A percentile compares a stretch with the other conserved stretches of the same genome.
Evolutionary conservation across 345 rosid species (phyloP).

Genomic region (Citrus unshiu): DNA sequence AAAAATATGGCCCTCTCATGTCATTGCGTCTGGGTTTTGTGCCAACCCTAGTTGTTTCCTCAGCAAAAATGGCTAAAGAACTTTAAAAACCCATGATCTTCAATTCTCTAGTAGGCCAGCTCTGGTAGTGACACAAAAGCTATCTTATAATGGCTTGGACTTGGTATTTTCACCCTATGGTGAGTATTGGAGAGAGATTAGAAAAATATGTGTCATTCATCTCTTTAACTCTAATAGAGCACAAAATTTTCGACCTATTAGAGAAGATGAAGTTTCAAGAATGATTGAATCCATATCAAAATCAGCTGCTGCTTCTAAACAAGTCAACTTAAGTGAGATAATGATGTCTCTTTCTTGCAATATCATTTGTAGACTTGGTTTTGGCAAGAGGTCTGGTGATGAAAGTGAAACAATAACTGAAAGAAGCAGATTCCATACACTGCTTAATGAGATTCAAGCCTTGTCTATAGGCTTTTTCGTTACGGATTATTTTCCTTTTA

Average conservation of each 20-base stretch:
- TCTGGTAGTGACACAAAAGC: too few relatives aligned
- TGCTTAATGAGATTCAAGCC: conserved; percentile 23
- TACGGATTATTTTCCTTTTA: conserved; percentile 25
- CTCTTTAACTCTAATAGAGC: conserved; percentile 24
- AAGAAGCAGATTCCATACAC: conserved; percentile 4
- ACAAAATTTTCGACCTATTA: conserved; percentile 13
- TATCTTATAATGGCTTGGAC: background rate
- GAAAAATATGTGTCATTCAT: conserved; percentile 20
- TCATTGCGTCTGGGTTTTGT: too few relatives aligned
- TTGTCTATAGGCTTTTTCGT: conserved; percentile 18
- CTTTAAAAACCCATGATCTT: too few relatives aligned
- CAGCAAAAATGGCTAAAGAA: too few relatives aligned
- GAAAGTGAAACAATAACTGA: background rate
- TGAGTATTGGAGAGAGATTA: conserved; percentile 26
- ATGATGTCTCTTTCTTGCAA: conserved; percentile 12
- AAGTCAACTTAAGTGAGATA: conserved; percentile 8
- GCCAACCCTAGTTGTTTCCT: too few relatives aligned
- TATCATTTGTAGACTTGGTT: conserved; percentile 23
- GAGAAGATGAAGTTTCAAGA: conserved; percentile 22
- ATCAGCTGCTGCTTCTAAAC: background rate
- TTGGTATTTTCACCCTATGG: conserved; percentile 26
- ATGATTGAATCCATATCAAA: conserved; percentile 19
- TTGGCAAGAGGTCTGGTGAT: conserved; percentile 20
- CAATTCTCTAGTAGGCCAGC: too few relatives aligned
- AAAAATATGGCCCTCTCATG: too few relatives aligned